Conservation (phyloP, 345 rosid genomes). For the Populus alba region DNA sequence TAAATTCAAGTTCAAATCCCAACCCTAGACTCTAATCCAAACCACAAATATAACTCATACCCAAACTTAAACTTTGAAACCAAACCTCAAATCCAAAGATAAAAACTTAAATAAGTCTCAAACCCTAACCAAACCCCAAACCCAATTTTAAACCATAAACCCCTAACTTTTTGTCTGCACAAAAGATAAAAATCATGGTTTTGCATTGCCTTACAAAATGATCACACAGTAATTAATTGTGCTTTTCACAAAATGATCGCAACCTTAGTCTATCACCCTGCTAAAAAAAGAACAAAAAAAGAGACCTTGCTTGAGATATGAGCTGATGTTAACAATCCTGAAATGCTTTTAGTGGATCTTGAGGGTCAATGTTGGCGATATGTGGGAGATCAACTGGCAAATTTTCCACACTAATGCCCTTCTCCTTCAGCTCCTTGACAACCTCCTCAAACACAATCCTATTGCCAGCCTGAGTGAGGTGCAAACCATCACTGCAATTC, state of each 20-base stretch:
- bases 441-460: constrained; percentile 72
- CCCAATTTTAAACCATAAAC: too few species aligned
- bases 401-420: constrained; percentile 50
- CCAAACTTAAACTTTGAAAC: too few species aligned
- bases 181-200: too few species aligned
- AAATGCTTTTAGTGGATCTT: constrained; percentile 62
- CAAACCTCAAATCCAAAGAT: too few species aligned
- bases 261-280: background rate
- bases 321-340: constrained; percentile 14
- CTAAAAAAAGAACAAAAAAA: background rate
- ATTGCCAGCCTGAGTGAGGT: constrained; percentile 56
- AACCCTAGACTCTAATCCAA: too few species aligned
- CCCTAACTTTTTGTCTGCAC: too few species aligned
- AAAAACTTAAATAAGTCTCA: too few species aligned
- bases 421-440: constrained; percentile 45
- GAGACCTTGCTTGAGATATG: background rate
- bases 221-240: background rate
- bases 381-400: constrained; percentile 63
- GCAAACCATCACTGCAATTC: constrained; percentile 75
- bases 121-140: too few species aligned
- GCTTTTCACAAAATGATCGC: background rate
- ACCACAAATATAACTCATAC: too few species aligned
- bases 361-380: constrained; percentile 51
- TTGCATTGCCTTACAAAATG: too few species aligned
- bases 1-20: too few species aligned